Evolutionary conservation across 2,329 filamentous ascomycete species (phyloP).

Genomic region (Exophiala aquamarina): DNA sequence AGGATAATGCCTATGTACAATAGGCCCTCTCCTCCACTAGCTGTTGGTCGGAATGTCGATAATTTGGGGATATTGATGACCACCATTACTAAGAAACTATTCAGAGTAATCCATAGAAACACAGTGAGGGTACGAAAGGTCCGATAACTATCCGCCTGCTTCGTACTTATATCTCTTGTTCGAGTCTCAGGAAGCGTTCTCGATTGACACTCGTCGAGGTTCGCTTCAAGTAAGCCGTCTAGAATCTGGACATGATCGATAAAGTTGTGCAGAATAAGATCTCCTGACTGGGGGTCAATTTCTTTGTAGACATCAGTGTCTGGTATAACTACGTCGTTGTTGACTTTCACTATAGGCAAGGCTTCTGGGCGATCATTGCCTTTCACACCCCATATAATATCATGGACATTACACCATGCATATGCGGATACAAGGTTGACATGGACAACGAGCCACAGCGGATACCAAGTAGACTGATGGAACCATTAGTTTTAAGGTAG

Average conservation of each 20-base stretch:
- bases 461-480: no score
- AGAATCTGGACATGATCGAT: no score
- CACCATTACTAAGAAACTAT: slow-evolving; percentile 81
- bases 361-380: slow-evolving; percentile 95
- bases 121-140: slow-evolving; percentile 92
- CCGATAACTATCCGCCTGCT: slow-evolving; percentile 97
- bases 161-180: slow-evolving; percentile 58
- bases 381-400: slow-evolving; percentile 97
- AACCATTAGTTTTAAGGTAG: no score
- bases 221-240: no score
- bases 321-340: slow-evolving; percentile 93
- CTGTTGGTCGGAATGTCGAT: slow-evolving; percentile 57
- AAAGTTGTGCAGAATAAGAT: no score
- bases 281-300: slow-evolving; percentile 90
- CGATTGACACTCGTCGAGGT: slow-evolving; percentile 69
- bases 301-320: slow-evolving; percentile 84
- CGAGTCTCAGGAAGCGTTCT: slow-evolving; percentile 71
- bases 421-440: slow-evolving; percentile 99
- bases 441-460: no score
- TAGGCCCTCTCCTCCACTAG: slow-evolving; percentile 51
- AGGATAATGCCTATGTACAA: slow-evolving; percentile 86
- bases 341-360: slow-evolving; percentile 81
- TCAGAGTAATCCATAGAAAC: slow-evolving; percentile 93
- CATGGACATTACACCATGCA: slow-evolving; percentile 97
- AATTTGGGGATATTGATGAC: slow-evolving; percentile 85